Evolutionary conservation across 148 eudicot species (phyloP).

Genomic region (Arctostaphylos glauca): DNA sequence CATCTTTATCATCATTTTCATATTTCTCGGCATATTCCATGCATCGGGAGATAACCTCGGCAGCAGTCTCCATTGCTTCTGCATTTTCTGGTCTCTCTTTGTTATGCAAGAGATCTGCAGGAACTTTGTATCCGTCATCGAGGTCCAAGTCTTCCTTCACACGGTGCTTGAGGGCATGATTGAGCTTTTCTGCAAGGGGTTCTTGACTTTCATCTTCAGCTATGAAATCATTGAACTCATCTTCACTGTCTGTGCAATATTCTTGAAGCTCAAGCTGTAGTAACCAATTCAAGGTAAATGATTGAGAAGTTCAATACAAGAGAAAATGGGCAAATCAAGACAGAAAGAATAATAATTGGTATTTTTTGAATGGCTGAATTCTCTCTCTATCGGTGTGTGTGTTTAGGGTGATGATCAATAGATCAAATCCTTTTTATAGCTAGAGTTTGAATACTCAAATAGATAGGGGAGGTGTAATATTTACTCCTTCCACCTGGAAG

Average conservation of each 20-base stretch:
- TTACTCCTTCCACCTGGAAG: too few species aligned
- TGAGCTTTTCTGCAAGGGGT: slow-evolving; percentile 63
- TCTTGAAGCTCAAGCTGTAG: slow-evolving; percentile 80
- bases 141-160: slow-evolving; percentile 36
- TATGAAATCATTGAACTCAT: slow-evolving; percentile 35
- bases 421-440: too few species aligned
- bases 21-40: slow-evolving; percentile 69
- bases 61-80: slow-evolving; percentile 36
- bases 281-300: slow-evolving; percentile 2
- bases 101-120: slow-evolving; percentile 39
- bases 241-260: slow-evolving; percentile 68
- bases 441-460: too few species aligned
- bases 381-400: too few species aligned
- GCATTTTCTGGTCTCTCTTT: slow-evolving; percentile 26
- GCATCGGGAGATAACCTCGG: slow-evolving; percentile 50
- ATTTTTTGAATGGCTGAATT: not conserved
- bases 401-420: too few species aligned
- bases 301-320: not conserved
- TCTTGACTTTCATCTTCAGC: slow-evolving; percentile 40
- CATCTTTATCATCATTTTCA: slow-evolving; percentile 51
- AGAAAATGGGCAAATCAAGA: not conserved
- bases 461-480: too few species aligned
- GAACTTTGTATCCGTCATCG: slow-evolving; percentile 45
- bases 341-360: not conserved
- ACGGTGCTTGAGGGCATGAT: slow-evolving; percentile 42